Evolutionary conservation across 345 rosid species (phyloP).

Genomic region (Aurinia saxatilis): DNA sequence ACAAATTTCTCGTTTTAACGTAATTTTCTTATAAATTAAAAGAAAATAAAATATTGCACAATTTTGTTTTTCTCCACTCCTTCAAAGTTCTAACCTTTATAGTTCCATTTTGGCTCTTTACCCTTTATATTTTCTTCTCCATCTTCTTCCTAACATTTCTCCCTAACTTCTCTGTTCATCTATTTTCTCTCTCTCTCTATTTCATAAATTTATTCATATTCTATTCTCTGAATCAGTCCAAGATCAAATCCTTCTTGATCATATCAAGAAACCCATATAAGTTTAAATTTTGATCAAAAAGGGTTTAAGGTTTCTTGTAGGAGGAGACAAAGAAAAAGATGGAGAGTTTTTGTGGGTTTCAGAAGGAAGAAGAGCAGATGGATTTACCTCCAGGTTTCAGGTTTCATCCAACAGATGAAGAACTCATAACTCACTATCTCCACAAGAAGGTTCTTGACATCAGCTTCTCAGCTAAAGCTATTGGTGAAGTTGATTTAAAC

Average conservation of each 20-base stretch:
- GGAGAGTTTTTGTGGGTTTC: constrained; percentile 27
- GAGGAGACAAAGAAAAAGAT: background rate
- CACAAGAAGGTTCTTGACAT: constrained; percentile 60
- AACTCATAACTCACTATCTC: constrained; percentile 80
- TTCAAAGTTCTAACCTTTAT: constrained; percentile 19
- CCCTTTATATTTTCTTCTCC: constrained; percentile 22
- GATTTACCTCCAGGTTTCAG: constrained; percentile 93
- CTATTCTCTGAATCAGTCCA: background rate
- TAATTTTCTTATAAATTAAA: constrained; percentile 15
- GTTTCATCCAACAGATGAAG: constrained; percentile 96
- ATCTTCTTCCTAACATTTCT: constrained; percentile 25
- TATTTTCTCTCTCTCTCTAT: no score
- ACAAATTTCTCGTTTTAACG: constrained; percentile 12
- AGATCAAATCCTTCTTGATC: background rate
- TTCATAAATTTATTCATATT: background rate
- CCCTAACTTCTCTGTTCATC: constrained; percentile 21
- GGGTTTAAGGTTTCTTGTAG: constrained; percentile 24
- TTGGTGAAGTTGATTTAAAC: constrained; percentile 94
- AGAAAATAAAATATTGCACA: constrained; percentile 20
- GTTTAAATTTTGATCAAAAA: background rate
- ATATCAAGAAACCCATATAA: constrained; percentile 10
- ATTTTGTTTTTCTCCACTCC: constrained; percentile 3
- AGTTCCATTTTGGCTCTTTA: constrained; percentile 24
- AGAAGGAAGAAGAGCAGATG: constrained; percentile 49
- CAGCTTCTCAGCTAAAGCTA: constrained; percentile 61